Conservation (phyloP, 2,329 filamentous ascomycete species). For the Colletotrichum spinosum region DNA sequence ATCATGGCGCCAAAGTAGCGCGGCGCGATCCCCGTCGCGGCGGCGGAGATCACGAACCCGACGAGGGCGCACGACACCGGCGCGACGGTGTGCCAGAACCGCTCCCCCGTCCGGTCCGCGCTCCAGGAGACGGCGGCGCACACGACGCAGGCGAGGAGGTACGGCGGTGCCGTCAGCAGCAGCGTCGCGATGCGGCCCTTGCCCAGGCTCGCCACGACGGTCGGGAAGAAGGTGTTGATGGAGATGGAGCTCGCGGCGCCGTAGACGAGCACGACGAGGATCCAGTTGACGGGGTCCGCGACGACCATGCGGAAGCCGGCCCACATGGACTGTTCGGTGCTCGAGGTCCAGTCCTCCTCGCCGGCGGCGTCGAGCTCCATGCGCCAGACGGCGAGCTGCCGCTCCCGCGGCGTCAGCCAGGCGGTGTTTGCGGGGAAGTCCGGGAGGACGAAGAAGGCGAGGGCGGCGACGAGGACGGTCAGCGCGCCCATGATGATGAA, state of each 20-base stretch:
- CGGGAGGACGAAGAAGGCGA: conserved; percentile 46
- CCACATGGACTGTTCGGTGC: conserved; percentile 35
- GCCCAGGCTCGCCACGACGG: conserved; percentile 34
- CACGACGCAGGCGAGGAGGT: conserved; percentile 52
- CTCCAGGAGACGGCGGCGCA: conserved; percentile 37
- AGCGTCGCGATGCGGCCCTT: conserved; percentile 51
- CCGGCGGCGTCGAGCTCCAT: conserved; percentile 40
- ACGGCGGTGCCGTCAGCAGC: conserved; percentile 57
- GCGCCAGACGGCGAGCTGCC: conserved; percentile 40
- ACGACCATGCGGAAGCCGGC: conserved; percentile 40
- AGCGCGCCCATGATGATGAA: conserved; percentile 52
- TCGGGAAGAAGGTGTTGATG: conserved; percentile 42
- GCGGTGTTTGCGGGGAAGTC: conserved; percentile 52
- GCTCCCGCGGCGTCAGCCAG: conserved; percentile 40
- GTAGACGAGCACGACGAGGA: conserved; percentile 38
- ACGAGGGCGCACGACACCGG: conserved; percentile 30
- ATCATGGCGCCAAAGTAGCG: conserved; percentile 40
- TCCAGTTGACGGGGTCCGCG: conserved; percentile 40
- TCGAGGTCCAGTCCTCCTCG: conserved; percentile 40
- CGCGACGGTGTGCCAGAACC: conserved; percentile 35
- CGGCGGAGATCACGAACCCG: conserved; percentile 33
- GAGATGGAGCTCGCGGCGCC: conserved; percentile 39
- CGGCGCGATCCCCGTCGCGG: conserved; percentile 19
- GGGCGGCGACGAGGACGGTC: conserved; percentile 55
- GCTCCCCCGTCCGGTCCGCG: conserved; percentile 30